Evolutionary conservation across 2,329 filamentous ascomycete genomes (phyloP), one percentile per base, ranked within the genome.

Genomic region (Colletotrichum sp.): DNA sequence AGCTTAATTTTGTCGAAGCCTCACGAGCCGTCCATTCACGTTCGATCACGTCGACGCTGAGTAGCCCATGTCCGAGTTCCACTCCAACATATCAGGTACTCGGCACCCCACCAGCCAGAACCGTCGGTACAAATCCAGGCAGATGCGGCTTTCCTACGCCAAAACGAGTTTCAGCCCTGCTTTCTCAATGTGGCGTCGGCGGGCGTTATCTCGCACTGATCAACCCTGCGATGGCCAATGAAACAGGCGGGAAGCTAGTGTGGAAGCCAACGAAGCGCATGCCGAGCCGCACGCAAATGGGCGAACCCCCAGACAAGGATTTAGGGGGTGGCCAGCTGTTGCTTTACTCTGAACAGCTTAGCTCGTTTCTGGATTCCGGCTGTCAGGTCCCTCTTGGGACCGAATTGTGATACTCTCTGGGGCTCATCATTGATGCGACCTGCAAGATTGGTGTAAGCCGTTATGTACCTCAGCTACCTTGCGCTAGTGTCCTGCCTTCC

Each of bases 401-500:
- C 65, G 64, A 74, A 69, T 49, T 76, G 13, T 74, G 65, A 69
- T 44, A 74, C 74, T 64, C 59, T 9, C 19, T 61, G 65, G 73
- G 64, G 64, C 59, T 59, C n/a, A 59, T 39, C 27, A 62, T 39
- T 32, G 22, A 59, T 65, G 65, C 74, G 73, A 49, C 16, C 59
- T 74, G 71, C 65, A 34, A 61, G 30, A 39, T 22, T 27, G 32
- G 44, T 69, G 65, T 49, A 66, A 65, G 65, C 64, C 65, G n/a
- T 27, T 64, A 76, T 74, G 74, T 76, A 76, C 70, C 70, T 76
- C 64, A 70, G 57, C 39, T 55, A 36, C 59, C 68, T 34, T 70
- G 39, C 68, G 74, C 61, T 30, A 27, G 55, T 44, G 16, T 65
- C 39, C 32, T 57, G 22, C 39, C 30, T 22, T 61, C 44, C 49